A percentile compares a stretch with the other conserved stretches of the same genome.
Evolutionary conservation across 805 yeast genomes (phyloP).

Genomic region (Ogataea henricii): DNA sequence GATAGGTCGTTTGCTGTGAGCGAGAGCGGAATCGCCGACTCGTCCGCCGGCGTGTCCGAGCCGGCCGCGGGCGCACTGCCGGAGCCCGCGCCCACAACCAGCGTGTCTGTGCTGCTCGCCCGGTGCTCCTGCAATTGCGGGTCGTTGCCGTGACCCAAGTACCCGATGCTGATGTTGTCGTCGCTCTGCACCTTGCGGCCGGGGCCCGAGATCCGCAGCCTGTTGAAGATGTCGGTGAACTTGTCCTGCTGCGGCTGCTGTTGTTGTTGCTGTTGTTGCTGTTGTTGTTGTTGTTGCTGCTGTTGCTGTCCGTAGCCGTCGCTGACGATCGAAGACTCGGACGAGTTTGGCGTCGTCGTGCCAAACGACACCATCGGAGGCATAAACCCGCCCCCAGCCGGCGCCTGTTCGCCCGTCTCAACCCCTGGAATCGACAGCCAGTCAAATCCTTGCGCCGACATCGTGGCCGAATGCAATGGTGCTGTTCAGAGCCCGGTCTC

Average conservation of each 20-base stretch:
- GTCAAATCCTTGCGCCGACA: constrained; percentile 26
- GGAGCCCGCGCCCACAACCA: constrained; percentile 13
- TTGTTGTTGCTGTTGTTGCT: constrained; percentile 1
- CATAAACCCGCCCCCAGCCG: constrained; percentile 15
- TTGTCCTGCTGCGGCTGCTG: constrained; percentile 15
- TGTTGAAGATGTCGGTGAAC: constrained; percentile 25
- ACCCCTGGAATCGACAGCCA: constrained; percentile 27
- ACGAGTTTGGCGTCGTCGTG: constrained; percentile 18
- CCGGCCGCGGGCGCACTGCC: not conserved
- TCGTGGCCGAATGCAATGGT: constrained; percentile 3
- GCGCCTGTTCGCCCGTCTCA: constrained; percentile 6
- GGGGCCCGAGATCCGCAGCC: constrained; percentile 19
- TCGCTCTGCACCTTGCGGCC: constrained; percentile 24
- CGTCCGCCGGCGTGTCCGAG: constrained; percentile 31
- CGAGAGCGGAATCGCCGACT: constrained; percentile 57
- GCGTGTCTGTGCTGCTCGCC: constrained; percentile 32
- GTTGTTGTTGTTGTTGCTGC: constrained; percentile 4
- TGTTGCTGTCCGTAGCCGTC: constrained; percentile 7
- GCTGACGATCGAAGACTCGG: constrained; percentile 13
- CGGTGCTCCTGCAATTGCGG: constrained; percentile 8
- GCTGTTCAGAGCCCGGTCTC: not conserved
- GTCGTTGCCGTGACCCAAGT: constrained; percentile 5
- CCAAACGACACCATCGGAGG: constrained; percentile 60
- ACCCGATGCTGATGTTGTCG: constrained; percentile 21
- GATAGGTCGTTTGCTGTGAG: constrained; percentile 70